Evolutionary conservation across 2,329 filamentous ascomycete species (phyloP).

Genomic region (Calonectria honghensis): DNA sequence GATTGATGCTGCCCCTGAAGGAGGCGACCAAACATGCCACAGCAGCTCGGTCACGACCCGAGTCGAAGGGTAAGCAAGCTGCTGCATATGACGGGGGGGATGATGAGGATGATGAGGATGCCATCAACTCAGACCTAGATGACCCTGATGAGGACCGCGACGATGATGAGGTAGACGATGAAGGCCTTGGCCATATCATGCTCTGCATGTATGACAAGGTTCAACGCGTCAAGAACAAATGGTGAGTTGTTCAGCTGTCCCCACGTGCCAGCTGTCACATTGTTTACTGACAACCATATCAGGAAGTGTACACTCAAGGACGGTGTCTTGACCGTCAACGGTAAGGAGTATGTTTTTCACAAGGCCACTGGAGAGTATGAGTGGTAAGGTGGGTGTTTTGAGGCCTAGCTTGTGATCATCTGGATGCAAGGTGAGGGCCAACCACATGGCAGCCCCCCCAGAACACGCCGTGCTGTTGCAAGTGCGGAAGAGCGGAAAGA

Average conservation of each 20-base stretch:
- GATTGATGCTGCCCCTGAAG: conserved; percentile 83
- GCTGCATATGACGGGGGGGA: conserved; percentile 78
- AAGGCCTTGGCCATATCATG: conserved; percentile 91
- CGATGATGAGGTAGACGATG: conserved; percentile 91
- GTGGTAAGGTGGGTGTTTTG: conserved; percentile 76
- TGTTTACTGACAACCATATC: conserved; percentile 40
- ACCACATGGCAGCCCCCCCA: conserved; percentile 18
- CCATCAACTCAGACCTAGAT: conserved; percentile 98
- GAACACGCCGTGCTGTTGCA: conserved; percentile 18
- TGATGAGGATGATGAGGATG: conserved; percentile 87
- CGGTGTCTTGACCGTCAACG: conserved; percentile 93
- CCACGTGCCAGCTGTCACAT: not conserved
- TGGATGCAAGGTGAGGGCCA: conserved; percentile 20
- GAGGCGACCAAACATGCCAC: conserved; percentile 66
- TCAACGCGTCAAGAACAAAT: conserved; percentile 99
- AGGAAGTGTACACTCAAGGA: conserved; percentile 99
- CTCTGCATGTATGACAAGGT: conserved; percentile 99
- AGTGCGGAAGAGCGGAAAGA: conserved; percentile 29
- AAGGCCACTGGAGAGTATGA: conserved; percentile 98
- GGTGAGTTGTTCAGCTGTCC: conserved; percentile 68
- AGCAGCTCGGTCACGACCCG: conserved; percentile 43
- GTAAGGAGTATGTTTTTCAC: conserved; percentile 98
- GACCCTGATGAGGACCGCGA: conserved; percentile 91
- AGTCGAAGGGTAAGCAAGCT: conserved; percentile 59
- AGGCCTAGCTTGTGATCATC: conserved; percentile 29